Base-by-base conservation (phyloP, 768 basidiomycete genomes). In the Psilocybe sp. region DNA sequence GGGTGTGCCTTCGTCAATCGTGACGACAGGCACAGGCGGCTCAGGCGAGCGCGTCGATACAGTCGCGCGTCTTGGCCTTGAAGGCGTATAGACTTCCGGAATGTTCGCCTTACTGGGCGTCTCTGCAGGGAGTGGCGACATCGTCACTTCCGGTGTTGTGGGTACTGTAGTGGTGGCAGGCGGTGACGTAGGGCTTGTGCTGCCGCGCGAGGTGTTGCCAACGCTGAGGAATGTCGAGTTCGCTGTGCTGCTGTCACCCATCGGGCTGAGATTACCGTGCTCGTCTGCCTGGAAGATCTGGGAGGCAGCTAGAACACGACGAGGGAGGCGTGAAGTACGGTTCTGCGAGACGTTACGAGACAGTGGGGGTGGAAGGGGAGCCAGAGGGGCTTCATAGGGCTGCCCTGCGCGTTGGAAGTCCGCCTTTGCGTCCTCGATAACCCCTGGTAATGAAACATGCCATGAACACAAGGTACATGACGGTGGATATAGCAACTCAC, bases 381-480 rank as follows among this genome's bases (percentile, higher is more conserved):
- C 83, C 39, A 84, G 75, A 23, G 74, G 66, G 35, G 73, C 64
- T 42, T 71, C 57, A 63, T 71, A 64, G 18, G 69, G 70, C 0
- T 71, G 72, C 2, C 77, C 71, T 5, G 76, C 73, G 8, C 80
- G 77, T 20, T 80, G 85, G 59, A 92, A 92, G 49, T 79, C 85
- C 61, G 86, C 81, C 37, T 85, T 76, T 12, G 89, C 83, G 58
- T 91, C 91, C 60, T 90, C 85, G 6, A 91, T 86, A 13, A 91
- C 89, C 70, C 81, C 89, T 92, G 64, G 44, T 55, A 49, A 47
- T 12, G 40, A 56, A 37, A 15, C 46, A 40, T 28, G 48, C 39
- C 39, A 60, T 35, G 46, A 53, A 46, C 39, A 58, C n/a, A 36
- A 43, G 41, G 5, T 32, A 6, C 13, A 46, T 39, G 4, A 13